phyloP scores from a whole-genome alignment of 257 asterid species.

The Ehretia macrophylla region DNA sequence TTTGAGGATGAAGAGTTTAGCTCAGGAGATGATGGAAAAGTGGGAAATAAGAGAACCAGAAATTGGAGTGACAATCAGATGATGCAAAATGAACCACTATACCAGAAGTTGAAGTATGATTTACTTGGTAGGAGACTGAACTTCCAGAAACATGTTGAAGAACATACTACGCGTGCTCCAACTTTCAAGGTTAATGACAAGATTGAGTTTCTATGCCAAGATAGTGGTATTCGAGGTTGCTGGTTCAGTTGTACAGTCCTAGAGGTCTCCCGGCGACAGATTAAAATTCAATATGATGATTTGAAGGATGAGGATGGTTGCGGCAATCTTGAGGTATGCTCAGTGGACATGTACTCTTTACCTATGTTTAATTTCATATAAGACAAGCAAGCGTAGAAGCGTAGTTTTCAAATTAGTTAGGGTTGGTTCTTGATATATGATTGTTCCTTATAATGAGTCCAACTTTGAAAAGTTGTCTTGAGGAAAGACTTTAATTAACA shows the following conservation, averaged over 20 bases:
- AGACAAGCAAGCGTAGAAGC: not conserved
- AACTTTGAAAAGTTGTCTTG: not conserved
- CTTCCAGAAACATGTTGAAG: conserved; percentile 45
- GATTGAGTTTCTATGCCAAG: conserved; percentile 85
- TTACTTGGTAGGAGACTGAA: conserved; percentile 30
- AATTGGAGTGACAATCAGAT: conserved; percentile 48
- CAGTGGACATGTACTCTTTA: not conserved
- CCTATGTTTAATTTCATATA: not conserved
- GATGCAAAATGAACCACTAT: conserved; percentile 37
- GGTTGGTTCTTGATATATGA: not conserved
- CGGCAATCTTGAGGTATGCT: conserved; percentile 69
- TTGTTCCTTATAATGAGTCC: not conserved
- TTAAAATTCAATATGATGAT: conserved; percentile 70
- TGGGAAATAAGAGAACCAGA: conserved; percentile 69
- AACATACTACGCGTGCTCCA: conserved; percentile 27
- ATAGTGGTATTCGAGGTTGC: conserved; percentile 98
- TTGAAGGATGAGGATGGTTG: conserved; percentile 65
- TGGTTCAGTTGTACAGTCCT: conserved; percentile 84
- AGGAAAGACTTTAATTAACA: not conserved
- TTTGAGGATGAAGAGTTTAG: conserved; percentile 78
- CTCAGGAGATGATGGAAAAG: conserved; percentile 68
- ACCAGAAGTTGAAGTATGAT: conserved; percentile 39
- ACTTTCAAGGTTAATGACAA: conserved; percentile 47
- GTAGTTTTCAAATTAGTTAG: no score
- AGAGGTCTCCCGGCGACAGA: conserved; percentile 59